Evolutionary conservation across 2,329 filamentous ascomycete genomes (phyloP).

Genomic region (Penicillium hesseltinei): DNA sequence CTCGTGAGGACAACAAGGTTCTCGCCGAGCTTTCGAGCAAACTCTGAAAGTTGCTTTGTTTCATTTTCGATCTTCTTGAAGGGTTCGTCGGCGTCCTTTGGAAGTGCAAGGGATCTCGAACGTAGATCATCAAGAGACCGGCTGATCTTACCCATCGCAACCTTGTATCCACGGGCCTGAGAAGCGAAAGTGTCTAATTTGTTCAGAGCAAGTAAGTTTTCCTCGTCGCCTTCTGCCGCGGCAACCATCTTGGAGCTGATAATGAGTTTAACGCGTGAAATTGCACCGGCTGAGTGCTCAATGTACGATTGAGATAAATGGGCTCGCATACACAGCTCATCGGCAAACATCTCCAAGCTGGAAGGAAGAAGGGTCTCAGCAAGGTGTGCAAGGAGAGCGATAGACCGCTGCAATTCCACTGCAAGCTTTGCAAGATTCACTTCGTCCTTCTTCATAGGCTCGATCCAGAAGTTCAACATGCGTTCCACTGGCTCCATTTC

Average conservation of each 20-base stretch:
- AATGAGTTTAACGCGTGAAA: conserved; percentile 63
- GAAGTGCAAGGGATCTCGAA: conserved; percentile 69
- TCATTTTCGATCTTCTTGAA: conserved; percentile 69
- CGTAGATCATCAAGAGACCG: conserved; percentile 75
- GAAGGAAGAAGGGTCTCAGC: conserved; percentile 72
- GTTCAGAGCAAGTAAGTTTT: conserved; percentile 65
- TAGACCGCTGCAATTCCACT: conserved; percentile 75
- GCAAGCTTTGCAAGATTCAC: conserved; percentile 81
- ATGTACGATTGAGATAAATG: conserved; percentile 75
- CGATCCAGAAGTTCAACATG: conserved; percentile 83
- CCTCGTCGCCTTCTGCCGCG: conserved; percentile 64
- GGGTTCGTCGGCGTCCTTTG: conserved; percentile 62
- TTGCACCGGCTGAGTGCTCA: conserved; percentile 69
- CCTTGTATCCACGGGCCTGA: conserved; percentile 78
- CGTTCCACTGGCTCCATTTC: conserved; percentile 91
- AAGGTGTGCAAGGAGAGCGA: conserved; percentile 83
- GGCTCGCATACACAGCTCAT: conserved; percentile 75
- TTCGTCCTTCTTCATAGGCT: conserved; percentile 77
- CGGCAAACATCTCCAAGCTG: conserved; percentile 70
- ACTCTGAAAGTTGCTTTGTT: conserved; percentile 63
- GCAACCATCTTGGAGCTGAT: conserved; percentile 64
- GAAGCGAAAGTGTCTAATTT: conserved; percentile 70
- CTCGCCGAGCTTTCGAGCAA: conserved; percentile 66
- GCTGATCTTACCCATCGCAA: conserved; percentile 74
- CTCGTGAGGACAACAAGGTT: conserved; percentile 65